Base-by-base conservation (phyloP, 345 rosid genomes). In the Eucalyptus cladocalyx region DNA sequence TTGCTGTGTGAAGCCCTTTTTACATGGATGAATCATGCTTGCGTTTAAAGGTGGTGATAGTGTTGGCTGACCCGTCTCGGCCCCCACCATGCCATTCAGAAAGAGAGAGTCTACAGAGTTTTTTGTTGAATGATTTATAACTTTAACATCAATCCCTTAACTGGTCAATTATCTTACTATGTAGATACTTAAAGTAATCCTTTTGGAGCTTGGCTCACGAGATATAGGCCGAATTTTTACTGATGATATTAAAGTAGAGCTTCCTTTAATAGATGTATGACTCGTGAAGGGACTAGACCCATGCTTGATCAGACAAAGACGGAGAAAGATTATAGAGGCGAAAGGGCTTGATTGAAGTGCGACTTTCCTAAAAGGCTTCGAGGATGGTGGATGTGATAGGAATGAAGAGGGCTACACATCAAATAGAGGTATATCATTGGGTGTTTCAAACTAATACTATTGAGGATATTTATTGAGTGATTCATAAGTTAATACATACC, bases 31-130 rank as follows among this genome's bases (percentile, higher is more conserved):
- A 90, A 94, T 92, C 92, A 91, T 87, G 92, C 89, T 92, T 90
- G 92, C 93, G 93, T 91, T 92, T 92, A 87, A 91, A 93, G 90
- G 85, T 83, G 28, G 91, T 15, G 92, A 90, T 90, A 86, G 88
- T 65, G 53, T 48, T n/a, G 87, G 80, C 83, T 81, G 89, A 80
- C 89, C 93, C 90, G 60, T 85, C 88, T 87, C 91, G 62, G 16
- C 53, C 89, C 92, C 92, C 90, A 76, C 83, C 30, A 11, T 76
- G 8, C 83, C 30, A 76, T 21, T 10, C 28, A 88, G 86, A 88
- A 23, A 80, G 76, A 65, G 69, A 28, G 37, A 15, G 17, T 65
- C 32, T n/a, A 37, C 18, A 65, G 37, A 65, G 37, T 18, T 15
- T 15, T 65, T n/a, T 65, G 76, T 14, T n/a, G 19, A 65, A n/a